Percentiles rank a stretch among this genome's conserved stretches.
phyloP scores from a whole-genome alignment of 805 yeast genomes.

The Candida khao-thaluensis region DNA sequence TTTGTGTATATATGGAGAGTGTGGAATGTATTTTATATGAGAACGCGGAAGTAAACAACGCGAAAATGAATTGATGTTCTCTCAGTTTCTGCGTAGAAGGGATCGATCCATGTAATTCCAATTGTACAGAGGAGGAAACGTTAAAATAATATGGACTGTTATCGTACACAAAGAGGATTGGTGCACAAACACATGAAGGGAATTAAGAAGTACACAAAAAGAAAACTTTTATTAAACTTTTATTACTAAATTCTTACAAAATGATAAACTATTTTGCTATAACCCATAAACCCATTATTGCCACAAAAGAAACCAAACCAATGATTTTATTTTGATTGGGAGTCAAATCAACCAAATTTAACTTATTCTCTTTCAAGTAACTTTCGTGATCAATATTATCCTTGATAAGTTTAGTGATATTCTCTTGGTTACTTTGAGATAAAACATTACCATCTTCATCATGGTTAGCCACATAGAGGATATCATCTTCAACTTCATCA shows the following conservation, averaged over 20 bases:
- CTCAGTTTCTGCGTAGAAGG: too few species aligned
- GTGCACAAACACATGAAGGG: too few species aligned
- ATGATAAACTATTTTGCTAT: slow-evolving; percentile 14
- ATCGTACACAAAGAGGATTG: too few species aligned
- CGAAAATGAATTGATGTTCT: too few species aligned
- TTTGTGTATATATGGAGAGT: neutral
- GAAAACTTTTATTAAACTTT: too few species aligned
- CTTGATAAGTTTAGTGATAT: slow-evolving; percentile 2
- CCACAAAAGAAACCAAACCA: slow-evolving; percentile 18
- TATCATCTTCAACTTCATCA: slow-evolving; percentile 55
- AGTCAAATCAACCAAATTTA: slow-evolving; percentile 15
- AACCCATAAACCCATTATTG: slow-evolving; percentile 23
- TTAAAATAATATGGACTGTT: too few species aligned
- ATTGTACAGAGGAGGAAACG: too few species aligned
- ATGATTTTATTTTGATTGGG: slow-evolving; percentile 15
- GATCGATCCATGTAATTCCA: too few species aligned
- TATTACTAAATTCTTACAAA: too few species aligned
- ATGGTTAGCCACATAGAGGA: slow-evolving; percentile 32
- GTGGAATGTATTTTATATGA: too few species aligned
- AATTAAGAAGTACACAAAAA: too few species aligned
- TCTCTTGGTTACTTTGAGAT: neutral
- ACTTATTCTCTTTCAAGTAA: slow-evolving; percentile 12
- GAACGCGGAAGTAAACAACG: neutral
- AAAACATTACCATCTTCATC: slow-evolving; percentile 22
- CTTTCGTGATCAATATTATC: slow-evolving; percentile 9